A percentile compares a stretch with the other conserved stretches of the same genome.
phyloP scores from a whole-genome alignment of 305 asterid species.

The Andrographis paniculata region DNA sequence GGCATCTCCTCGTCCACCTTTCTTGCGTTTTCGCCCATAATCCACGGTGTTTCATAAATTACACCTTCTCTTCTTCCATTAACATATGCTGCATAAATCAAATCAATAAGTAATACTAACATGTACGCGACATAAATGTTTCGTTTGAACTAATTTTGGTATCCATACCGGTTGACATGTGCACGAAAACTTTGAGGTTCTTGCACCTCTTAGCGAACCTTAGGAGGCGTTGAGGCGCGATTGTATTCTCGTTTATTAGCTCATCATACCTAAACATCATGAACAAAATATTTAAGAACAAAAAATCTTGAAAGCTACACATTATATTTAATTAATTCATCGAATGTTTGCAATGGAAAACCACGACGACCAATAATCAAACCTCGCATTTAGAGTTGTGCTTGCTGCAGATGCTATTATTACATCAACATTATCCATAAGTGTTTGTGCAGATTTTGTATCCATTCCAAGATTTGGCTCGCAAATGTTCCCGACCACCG shows the following conservation, averaged over 20 bases:
- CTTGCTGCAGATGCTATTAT: conserved; percentile 30
- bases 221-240: conserved; percentile 29
- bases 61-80: conserved; percentile 31
- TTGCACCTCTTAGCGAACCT: conserved; percentile 34
- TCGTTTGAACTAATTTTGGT: too few species aligned
- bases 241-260: conserved; percentile 18
- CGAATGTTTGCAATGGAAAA: background rate
- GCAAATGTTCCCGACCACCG: background rate
- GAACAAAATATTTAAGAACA: background rate
- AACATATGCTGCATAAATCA: conserved; percentile 35
- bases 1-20: conserved; percentile 5
- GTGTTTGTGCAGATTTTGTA: conserved; percentile 3
- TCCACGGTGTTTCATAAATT: conserved; percentile 23
- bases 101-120: too few species aligned
- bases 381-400: conserved; percentile 32
- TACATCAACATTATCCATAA: conserved; percentile 21
- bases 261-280: conserved; percentile 30
- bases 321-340: too few species aligned
- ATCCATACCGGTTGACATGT: conserved; percentile 30
- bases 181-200: conserved; percentile 25
- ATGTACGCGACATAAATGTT: too few species aligned
- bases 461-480: conserved; percentile 24
- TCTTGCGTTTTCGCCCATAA: conserved; percentile 29
- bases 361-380: background rate
- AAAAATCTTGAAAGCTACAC: background rate